A percentile compares a stretch with the other conserved stretches of the same genome.
Evolutionary conservation across 2,329 filamentous ascomycete genomes (phyloP).

Genomic region (Diaporthe sp.): DNA sequence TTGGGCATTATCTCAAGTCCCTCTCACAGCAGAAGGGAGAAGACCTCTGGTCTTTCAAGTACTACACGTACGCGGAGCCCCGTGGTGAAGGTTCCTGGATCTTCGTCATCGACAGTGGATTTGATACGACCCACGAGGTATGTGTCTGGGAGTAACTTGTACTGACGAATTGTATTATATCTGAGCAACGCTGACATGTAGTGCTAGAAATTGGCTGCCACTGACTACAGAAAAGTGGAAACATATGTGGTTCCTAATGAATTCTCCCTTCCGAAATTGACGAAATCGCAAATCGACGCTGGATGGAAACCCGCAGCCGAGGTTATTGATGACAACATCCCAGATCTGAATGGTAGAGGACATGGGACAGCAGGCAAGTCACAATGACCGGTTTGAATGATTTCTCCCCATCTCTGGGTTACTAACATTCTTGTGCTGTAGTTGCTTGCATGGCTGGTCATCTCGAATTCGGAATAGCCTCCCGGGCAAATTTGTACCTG

Average conservation of each 20-base stretch:
- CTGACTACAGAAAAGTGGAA: slow-evolving; percentile 14
- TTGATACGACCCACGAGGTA: slow-evolving; percentile 21
- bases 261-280: slow-evolving; percentile 10
- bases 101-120: slow-evolving; percentile 30
- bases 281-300: neutral
- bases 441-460: slow-evolving; percentile 26
- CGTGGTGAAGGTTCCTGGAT: slow-evolving; percentile 29
- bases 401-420: no score
- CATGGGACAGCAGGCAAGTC: slow-evolving; percentile 20
- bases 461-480: neutral
- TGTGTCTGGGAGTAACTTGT: neutral
- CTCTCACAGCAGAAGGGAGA: slow-evolving; percentile 38
- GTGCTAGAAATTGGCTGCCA: neutral
- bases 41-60: neutral
- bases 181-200: neutral
- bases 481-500: slow-evolving; percentile 15
- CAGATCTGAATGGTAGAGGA: neutral
- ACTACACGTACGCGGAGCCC: slow-evolving; percentile 33
- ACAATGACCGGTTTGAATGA: no score
- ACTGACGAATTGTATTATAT: no score
- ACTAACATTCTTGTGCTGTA: no score
- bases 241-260: slow-evolving; percentile 8
- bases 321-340: slow-evolving; percentile 26
- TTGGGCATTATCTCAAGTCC: slow-evolving; percentile 4
- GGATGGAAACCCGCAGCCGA: slow-evolving; percentile 8